phyloP scores from a whole-genome alignment of 2,329 filamentous ascomycete genomes.

The Ascochyta koolunga region DNA sequence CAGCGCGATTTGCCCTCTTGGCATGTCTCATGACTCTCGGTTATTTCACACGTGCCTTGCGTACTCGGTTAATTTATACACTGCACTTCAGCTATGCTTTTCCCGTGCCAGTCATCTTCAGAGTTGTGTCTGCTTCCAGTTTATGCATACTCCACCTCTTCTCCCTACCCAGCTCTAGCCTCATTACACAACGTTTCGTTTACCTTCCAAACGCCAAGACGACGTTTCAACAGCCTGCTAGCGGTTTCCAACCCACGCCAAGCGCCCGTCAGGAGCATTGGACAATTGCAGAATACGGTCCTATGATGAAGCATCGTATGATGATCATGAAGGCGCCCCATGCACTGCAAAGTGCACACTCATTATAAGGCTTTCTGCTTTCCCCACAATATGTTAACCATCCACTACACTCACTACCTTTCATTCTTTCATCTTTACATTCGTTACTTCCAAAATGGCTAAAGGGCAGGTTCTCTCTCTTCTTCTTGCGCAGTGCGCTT shows the following conservation, averaged over 20 bases:
- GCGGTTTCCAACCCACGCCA: constrained; percentile 3
- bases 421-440: not conserved
- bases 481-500: constrained; percentile 6
- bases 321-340: not conserved
- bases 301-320: not conserved
- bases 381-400: not conserved
- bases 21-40: constrained; percentile 7
- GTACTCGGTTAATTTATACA: no score
- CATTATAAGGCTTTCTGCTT: not conserved
- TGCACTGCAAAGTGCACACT: not conserved
- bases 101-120: not conserved
- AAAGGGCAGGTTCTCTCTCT: constrained; percentile 5
- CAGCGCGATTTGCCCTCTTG: not conserved
- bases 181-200: constrained; percentile 1
- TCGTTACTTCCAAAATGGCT: constrained; percentile 8
- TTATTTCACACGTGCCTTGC: not conserved
- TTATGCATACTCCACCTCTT: not conserved
- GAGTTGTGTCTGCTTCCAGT: not conserved
- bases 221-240: constrained; percentile 9
- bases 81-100: not conserved
- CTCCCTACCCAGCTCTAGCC: not conserved
- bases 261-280: not conserved
- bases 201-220: not conserved
- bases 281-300: not conserved
- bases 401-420: not conserved